Conservation (phyloP, 768 basidiomycete species). For the Pulveroboletus sp. region DNA sequence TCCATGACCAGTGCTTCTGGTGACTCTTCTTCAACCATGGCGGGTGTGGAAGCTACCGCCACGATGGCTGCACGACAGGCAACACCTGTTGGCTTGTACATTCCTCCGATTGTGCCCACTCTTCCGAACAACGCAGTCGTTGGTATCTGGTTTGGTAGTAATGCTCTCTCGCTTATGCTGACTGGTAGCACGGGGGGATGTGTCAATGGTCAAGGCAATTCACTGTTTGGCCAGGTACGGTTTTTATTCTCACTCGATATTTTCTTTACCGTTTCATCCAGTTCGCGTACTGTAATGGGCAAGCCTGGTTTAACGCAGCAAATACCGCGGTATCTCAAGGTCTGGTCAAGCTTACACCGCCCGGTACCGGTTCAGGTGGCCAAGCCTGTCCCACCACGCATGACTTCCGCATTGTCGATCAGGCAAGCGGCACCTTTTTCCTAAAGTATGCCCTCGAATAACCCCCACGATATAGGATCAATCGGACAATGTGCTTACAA, state of each 20-base stretch:
- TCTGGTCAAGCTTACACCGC: slow-evolving; percentile 17
- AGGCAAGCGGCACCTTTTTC: slow-evolving; percentile 3
- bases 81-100: slow-evolving; percentile 15
- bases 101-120: slow-evolving; percentile 22
- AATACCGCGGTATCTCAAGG: slow-evolving; percentile 17
- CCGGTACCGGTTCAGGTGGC: slow-evolving; percentile 16
- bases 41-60: background rate
- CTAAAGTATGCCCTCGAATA: background rate
- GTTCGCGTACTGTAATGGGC: slow-evolving; percentile 26
- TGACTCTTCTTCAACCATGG: background rate
- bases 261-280: background rate
- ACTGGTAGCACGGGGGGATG: slow-evolving; percentile 20
- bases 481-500: slow-evolving; percentile 27
- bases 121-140: slow-evolving; percentile 22
- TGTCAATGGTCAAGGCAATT: slow-evolving; percentile 20
- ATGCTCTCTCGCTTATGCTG: slow-evolving; percentile 19
- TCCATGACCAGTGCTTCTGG: background rate
- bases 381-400: slow-evolving; percentile 25
- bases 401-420: slow-evolving; percentile 27
- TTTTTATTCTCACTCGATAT: background rate
- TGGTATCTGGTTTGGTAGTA: slow-evolving; percentile 28
- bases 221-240: slow-evolving; percentile 24
- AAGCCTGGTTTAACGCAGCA: slow-evolving; percentile 22
- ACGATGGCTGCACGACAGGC: slow-evolving; percentile 10
- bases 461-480: slow-evolving; percentile 17